These are phyloP conservation scores for Tympanopsis confertula DNA, from an alignment of 2,329 filamentous ascomycete genomes.

Conservation along the genomic window DNA sequence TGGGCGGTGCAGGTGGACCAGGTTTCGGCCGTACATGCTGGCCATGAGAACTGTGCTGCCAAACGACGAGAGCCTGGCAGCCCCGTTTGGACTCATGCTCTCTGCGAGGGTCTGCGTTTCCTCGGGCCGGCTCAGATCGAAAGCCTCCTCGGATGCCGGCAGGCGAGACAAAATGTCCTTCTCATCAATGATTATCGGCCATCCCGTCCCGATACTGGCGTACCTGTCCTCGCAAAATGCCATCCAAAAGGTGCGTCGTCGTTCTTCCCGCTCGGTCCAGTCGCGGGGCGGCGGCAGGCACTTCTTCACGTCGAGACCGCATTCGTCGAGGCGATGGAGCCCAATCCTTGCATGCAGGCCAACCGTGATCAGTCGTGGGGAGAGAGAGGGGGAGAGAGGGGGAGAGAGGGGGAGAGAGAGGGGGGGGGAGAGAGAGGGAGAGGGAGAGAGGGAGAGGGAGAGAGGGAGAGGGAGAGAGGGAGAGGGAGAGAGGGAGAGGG, in stretches of 20 bases:
- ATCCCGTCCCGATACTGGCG: constrained; percentile 89
- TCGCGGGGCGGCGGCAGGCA: constrained; percentile 76
- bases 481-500: too few species aligned
- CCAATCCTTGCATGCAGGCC: too few species aligned
- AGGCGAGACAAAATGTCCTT: constrained; percentile 79
- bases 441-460: background rate
- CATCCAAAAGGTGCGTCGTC: constrained; percentile 90
- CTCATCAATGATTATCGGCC: constrained; percentile 92
- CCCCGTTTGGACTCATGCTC: constrained; percentile 60
- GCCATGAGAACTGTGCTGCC: constrained; percentile 74
- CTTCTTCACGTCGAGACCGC: constrained; percentile 81
- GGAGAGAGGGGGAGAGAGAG: constrained; percentile 1
- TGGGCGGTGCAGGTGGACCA: constrained; percentile 81
- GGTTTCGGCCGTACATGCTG: constrained; percentile 81
- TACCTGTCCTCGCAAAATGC: constrained; percentile 83
- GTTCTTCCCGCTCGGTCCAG: constrained; percentile 88
- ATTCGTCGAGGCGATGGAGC: constrained; percentile 73
- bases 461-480: too few species aligned
- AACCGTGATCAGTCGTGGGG: constrained; percentile 37
- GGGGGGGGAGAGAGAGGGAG: background rate
- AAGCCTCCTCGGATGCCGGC: constrained; percentile 75
- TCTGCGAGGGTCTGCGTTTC: constrained; percentile 60
- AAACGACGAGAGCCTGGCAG: constrained; percentile 63
- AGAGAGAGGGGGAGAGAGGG: constrained; percentile 30
- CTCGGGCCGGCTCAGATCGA: constrained; percentile 66